phyloP scores from a whole-genome alignment of 805 yeast genomes.

The Sugiyamaella mastotermitis region DNA sequence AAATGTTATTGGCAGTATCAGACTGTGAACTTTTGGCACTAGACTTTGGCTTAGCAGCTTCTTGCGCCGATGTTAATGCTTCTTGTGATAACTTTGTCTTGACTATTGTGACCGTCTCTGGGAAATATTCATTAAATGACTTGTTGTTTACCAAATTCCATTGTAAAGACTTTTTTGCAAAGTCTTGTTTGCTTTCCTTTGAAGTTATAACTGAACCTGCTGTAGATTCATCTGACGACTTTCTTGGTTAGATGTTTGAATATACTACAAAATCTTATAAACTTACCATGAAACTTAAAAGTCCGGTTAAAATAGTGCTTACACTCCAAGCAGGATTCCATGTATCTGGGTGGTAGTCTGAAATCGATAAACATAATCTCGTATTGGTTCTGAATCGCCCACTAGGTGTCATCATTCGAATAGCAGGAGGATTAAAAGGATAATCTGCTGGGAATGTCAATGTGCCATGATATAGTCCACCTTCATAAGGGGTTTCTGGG shows the following conservation, averaged over 20 bases:
- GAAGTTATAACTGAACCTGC: slow-evolving; percentile 75
- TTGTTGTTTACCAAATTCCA: slow-evolving; percentile 64
- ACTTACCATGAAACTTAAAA: slow-evolving; percentile 90
- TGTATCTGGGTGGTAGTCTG: slow-evolving; percentile 88
- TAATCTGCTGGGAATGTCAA: slow-evolving; percentile 76
- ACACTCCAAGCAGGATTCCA: slow-evolving; percentile 99
- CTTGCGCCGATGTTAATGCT: slow-evolving; percentile 1
- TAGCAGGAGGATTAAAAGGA: slow-evolving; percentile 87
- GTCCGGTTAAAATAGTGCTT: slow-evolving; percentile 77
- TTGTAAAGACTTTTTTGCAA: slow-evolving; percentile 53
- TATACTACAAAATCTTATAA: neutral
- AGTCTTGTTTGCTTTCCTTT: slow-evolving; percentile 35
- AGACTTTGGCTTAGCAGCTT: no score
- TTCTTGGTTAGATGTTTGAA: no score
- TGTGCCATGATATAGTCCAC: slow-evolving; percentile 89
- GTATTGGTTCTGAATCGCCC: slow-evolving; percentile 68
- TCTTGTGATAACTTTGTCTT: neutral
- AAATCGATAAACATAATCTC: slow-evolving; percentile 82
- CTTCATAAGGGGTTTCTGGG: slow-evolving; percentile 77
- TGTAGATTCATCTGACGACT: slow-evolving; percentile 71
- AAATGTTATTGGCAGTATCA: no score
- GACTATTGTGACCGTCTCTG: slow-evolving; percentile 24
- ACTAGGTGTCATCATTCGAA: slow-evolving; percentile 77
- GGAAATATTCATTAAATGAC: slow-evolving; percentile 58
- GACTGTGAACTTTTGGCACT: no score